Conservation (phyloP, 805 yeast genomes). For the Helenozyma rhizophorensis region DNA sequence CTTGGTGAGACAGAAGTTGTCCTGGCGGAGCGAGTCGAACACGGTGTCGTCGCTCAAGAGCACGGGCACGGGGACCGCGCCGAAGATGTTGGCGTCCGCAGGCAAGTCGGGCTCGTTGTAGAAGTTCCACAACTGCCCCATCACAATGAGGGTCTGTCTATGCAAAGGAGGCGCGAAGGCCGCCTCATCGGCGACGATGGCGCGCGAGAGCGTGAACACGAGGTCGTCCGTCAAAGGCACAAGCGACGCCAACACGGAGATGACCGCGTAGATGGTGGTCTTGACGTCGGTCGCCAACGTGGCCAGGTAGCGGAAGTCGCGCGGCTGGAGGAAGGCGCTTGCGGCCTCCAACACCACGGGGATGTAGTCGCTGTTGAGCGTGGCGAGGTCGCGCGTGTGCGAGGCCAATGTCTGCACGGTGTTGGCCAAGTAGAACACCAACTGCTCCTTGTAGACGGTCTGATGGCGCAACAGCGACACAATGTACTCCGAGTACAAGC, state of each 20-base stretch:
- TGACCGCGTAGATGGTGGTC: slow-evolving; percentile 76
- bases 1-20: slow-evolving; percentile 26
- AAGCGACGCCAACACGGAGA: slow-evolving; percentile 74
- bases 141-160: slow-evolving; percentile 34
- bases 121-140: slow-evolving; percentile 39
- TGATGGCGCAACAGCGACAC: slow-evolving; percentile 47
- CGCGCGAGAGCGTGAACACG: slow-evolving; percentile 28
- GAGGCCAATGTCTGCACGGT: slow-evolving; percentile 68
- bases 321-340: slow-evolving; percentile 45
- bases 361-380: slow-evolving; percentile 43
- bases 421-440: slow-evolving; percentile 75
- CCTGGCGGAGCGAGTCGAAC: slow-evolving; percentile 15
- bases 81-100: slow-evolving; percentile 16
- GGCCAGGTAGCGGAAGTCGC: slow-evolving; percentile 13
- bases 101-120: slow-evolving; percentile 16
- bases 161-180: slow-evolving; percentile 17
- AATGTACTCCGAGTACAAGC: slow-evolving; percentile 58
- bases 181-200: slow-evolving; percentile 24
- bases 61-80: slow-evolving; percentile 4
- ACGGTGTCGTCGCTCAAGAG: slow-evolving; percentile 7
- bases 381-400: slow-evolving; percentile 41
- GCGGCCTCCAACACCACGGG: slow-evolving; percentile 57
- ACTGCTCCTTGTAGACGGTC: slow-evolving; percentile 60
- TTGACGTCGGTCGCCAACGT: slow-evolving; percentile 51
- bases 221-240: slow-evolving; percentile 47